Conservation (phyloP, 1,139 yeast genomes). For the Spathaspora sp. region DNA sequence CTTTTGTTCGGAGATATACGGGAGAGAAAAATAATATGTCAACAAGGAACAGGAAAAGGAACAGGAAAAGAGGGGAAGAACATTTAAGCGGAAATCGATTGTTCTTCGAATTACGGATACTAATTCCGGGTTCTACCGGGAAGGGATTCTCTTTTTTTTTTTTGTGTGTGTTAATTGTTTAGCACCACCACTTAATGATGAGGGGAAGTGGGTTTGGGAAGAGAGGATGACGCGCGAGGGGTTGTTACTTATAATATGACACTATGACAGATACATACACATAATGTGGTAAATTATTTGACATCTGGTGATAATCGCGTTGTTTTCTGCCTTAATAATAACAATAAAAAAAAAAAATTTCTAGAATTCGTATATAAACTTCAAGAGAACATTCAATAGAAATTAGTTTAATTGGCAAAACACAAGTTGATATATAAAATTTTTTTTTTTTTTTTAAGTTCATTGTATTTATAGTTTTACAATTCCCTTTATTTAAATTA, state of each 20-base stretch:
- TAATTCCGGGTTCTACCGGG: background rate
- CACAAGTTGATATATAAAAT: no score
- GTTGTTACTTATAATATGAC: background rate
- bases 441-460: background rate
- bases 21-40: background rate
- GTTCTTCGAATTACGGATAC: background rate
- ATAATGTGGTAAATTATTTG: background rate
- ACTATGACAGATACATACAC: background rate
- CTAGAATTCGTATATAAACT: background rate
- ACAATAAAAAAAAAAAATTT: background rate
- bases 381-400: background rate
- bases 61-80: background rate
- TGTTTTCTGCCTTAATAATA: background rate
- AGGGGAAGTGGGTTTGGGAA: background rate
- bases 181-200: background rate
- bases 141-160: background rate
- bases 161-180: background rate
- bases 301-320: background rate
- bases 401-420: background rate
- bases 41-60: background rate
- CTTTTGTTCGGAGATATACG: background rate
- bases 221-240: background rate
- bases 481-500: background rate
- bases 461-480: background rate
- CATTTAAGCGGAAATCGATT: background rate